Conservation (phyloP, 2,329 filamentous ascomycete species). For the Mycosphaerelloides madeirae region DNA sequence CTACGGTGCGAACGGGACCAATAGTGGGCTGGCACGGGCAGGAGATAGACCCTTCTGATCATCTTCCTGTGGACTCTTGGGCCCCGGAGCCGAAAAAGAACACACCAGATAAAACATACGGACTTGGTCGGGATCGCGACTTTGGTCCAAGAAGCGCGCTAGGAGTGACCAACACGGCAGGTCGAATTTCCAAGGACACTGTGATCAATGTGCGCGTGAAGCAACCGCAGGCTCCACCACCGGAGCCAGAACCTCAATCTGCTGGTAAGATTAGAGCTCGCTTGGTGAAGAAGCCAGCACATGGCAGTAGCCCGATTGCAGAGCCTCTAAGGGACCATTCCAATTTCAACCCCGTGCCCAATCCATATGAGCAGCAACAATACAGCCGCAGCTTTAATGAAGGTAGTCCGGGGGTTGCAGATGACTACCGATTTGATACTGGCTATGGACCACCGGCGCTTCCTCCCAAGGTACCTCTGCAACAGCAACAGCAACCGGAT, state of each 20-base stretch:
- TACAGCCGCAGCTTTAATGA: constrained; percentile 36
- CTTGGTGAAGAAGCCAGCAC: constrained; percentile 56
- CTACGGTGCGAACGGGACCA: constrained; percentile 48
- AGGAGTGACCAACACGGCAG: constrained; percentile 12
- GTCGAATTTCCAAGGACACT: constrained; percentile 28
- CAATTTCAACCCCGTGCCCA: constrained; percentile 40
- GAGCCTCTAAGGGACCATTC: constrained; percentile 36
- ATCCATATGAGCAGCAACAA: constrained; percentile 44
- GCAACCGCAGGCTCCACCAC: constrained; percentile 28
- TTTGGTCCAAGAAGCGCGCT: constrained; percentile 28
- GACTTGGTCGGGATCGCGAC: constrained; percentile 31
- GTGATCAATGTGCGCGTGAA: constrained; percentile 32
- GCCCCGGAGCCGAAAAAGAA: constrained; percentile 70
- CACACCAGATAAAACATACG: constrained; percentile 33
- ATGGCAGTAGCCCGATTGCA: constrained; percentile 7
- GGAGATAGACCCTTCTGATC: constrained; percentile 75
- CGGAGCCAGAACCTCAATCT: constrained; percentile 27
- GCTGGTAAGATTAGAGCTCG: constrained; percentile 45
- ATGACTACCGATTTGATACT: constrained; percentile 19
- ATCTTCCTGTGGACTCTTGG: constrained; percentile 72
- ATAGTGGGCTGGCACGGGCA: constrained; percentile 72
- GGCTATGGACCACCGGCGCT: constrained; percentile 12
- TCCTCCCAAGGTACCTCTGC: constrained; percentile 19
- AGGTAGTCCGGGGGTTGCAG: constrained; percentile 29
- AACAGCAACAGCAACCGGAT: constrained; percentile 17